phyloP scores from a whole-genome alignment of 805 yeast species.

The Candida suzukii region DNA sequence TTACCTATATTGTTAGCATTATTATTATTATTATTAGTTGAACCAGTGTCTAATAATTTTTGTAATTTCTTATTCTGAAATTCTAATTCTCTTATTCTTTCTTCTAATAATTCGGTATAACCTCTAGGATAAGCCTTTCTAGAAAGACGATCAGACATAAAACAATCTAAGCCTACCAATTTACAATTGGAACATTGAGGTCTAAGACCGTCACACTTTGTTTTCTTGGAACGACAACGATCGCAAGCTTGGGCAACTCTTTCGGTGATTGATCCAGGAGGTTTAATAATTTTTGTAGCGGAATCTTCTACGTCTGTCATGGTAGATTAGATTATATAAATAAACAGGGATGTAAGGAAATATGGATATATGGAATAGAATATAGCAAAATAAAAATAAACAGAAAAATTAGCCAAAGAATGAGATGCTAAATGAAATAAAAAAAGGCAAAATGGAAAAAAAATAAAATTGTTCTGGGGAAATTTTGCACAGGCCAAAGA shows the following conservation, averaged over 20 bases:
- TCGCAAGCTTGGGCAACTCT: slow-evolving; percentile 91
- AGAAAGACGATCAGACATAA: slow-evolving; percentile 78
- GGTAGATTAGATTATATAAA: background rate
- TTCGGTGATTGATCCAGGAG: slow-evolving; percentile 59
- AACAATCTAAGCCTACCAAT: slow-evolving; percentile 80
- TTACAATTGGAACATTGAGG: slow-evolving; percentile 79
- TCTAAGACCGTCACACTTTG: slow-evolving; percentile 69
- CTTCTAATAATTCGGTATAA: slow-evolving; percentile 85
- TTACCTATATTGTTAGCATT: slow-evolving; percentile 1
- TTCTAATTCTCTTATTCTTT: slow-evolving; percentile 79
- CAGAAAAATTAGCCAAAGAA: too few species aligned
- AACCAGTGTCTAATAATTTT: slow-evolving; percentile 42
- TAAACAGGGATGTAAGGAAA: background rate
- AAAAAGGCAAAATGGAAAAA: too few species aligned
- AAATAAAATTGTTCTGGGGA: too few species aligned
- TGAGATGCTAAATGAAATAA: too few species aligned
- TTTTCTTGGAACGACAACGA: slow-evolving; percentile 75
- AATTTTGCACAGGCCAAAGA: too few species aligned
- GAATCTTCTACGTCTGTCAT: background rate
- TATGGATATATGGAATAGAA: too few species aligned
- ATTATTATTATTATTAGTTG: background rate
- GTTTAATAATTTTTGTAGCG: slow-evolving; percentile 44
- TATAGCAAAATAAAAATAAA: too few species aligned
- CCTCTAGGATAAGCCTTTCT: slow-evolving; percentile 88
- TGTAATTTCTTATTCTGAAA: slow-evolving; percentile 67